Conservation (phyloP, 2,329 filamentous ascomycete genomes). For the Leptographium wingfieldii region DNA sequence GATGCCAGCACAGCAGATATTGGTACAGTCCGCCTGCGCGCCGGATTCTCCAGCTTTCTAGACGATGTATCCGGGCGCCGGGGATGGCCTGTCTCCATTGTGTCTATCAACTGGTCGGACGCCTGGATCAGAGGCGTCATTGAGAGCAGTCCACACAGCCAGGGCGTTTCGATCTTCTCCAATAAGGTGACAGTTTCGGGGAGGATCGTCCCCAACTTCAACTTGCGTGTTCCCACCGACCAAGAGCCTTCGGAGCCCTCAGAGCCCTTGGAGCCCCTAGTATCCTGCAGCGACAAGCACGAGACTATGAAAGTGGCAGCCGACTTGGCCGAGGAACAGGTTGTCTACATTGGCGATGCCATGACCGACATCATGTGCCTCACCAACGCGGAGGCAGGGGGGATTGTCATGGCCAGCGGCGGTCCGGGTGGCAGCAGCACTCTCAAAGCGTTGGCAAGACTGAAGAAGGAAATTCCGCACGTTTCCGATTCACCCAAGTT, state of each 20-base stretch:
- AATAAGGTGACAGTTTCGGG: constrained; percentile 30
- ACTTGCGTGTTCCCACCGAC: constrained; percentile 14
- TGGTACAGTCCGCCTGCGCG: not conserved
- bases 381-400: constrained; percentile 21
- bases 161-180: constrained; percentile 24
- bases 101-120: constrained; percentile 31
- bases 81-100: constrained; percentile 28
- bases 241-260: constrained; percentile 4
- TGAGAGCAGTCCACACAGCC: constrained; percentile 6
- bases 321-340: constrained; percentile 5
- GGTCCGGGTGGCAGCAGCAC: constrained; percentile 16
- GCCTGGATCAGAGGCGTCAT: constrained; percentile 20
- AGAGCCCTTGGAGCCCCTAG: constrained; percentile 13
- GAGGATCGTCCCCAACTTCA: constrained; percentile 23
- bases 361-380: constrained; percentile 44
- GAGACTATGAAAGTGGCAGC: constrained; percentile 23
- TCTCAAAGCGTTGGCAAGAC: constrained; percentile 22
- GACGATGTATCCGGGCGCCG: constrained; percentile 12
- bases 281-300: constrained; percentile 34
- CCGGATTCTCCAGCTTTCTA: constrained; percentile 15
- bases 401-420: constrained; percentile 32
- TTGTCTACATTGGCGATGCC: constrained; percentile 45
- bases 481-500: constrained; percentile 14
- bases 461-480: constrained; percentile 26
- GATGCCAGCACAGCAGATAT: constrained; percentile 17